Evolutionary conservation across 441 rosid genomes (phyloP), one percentile per base, ranked within the genome.

Genomic region (Gossypium lobatum): DNA sequence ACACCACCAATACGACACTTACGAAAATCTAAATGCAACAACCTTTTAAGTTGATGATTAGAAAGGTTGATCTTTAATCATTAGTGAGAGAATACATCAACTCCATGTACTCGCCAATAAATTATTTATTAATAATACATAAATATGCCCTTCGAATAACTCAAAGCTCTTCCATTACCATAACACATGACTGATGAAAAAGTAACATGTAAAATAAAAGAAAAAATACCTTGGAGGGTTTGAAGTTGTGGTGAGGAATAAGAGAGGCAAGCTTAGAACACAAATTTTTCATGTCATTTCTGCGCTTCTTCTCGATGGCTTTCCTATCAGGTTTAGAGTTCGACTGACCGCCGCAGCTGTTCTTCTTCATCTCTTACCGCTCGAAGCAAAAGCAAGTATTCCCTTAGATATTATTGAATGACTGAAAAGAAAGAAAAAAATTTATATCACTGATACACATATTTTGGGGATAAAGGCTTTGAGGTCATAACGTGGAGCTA

Each of bases 261-360:
- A 87, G 79, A 46, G 93, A 86, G 48, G 80, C 76, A 66, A 89
- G 91, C 80, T 83, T 79, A 70, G 79, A 81, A 78, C 88, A 86
- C 53, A 87, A 74, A 60, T 11, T 52, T 59, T 86, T 89, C 93
- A 89, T 87, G 64, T 73, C 90, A 67, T 79, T 72, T 73, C 93
- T 86, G 11, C 93, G 85, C 63, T 87, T 82, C 74, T 74, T 85
- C 79, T 89, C 93, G 11, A 83, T 77, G 1, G 75, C 78, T 72
- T 89, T 89, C 69, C 91, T 78, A 55, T 89, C 93, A 21, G 64
- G 79, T 73, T 80, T 84, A 1, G 70, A 53, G 1, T 76, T 31
- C 45, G 48, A 62, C 6, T 39, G 34, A 3, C n/a, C 20, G 1
- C 58, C 64, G 25, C 54, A 59, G 71, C 21, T 77, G 75, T 79